Base-by-base conservation (phyloP, 176 grass and related monocot species). In the Carex pumila region DNA sequence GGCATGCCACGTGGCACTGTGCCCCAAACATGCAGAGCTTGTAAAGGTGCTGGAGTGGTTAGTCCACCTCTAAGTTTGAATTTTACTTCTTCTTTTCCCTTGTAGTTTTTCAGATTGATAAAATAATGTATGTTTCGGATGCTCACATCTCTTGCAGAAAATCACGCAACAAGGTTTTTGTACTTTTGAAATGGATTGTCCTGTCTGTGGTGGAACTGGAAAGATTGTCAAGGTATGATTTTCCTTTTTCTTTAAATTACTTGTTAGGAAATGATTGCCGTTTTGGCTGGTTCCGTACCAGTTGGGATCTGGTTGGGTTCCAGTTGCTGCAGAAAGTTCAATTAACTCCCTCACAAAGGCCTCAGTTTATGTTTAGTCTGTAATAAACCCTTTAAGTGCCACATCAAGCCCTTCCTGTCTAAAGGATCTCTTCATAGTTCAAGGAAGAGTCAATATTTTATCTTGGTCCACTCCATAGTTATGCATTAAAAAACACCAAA, bases 21-120 rank as follows among this genome's bases (percentile, higher is more conserved):
- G 55, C 96, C 96, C 86, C 88, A 95, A 91, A 92, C 91, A 90
- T 98, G 96, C 86, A 98, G 88, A 86, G 56, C 93, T 77, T 98
- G 96, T 82, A 86, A 82, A 93, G 96, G 96, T 74, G 79, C 91
- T 64, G 96, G 96, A 79, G 85, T 88, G 91, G 96, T 98, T 76
- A 84, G 89, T 87, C 58, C 71, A 29, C 67, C 59, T 61, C 18
- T 59, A 36, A 15, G 9, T 22, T 47, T 81, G 34, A 41, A 83
- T 30, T 54, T 83, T 54, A 43, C 17, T 39, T 61, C 43, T 65
- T 63, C 3, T 54, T 83, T 81, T 57, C 22, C 6, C 12, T 55
- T 32, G 2, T 81, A 81, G 50, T 63, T 79, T 64, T 15, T 81
- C 19, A 81, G 59, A 43, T 81, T 81, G 7, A 14, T 81, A n/a